A percentile compares a stretch with the other conserved stretches of the same genome.
Conservation (phyloP, 495 filamentous ascomycete genomes). For the Margaritispora aquatica region DNA sequence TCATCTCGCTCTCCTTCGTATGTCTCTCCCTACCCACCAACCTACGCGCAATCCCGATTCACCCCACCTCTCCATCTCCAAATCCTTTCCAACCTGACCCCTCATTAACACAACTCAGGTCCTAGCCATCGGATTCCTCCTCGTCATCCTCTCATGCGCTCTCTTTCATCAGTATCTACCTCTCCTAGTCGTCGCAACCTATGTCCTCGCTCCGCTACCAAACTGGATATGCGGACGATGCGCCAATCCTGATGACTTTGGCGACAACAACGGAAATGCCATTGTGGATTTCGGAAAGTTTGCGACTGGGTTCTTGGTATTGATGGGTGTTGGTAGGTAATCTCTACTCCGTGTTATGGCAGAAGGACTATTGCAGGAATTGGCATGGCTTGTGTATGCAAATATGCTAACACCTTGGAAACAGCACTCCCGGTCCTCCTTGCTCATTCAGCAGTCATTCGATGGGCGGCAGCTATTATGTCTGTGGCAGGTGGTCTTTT, state of each 20-base stretch:
- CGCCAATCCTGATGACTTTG: constrained; percentile 94
- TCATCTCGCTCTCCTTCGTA: constrained; percentile 97
- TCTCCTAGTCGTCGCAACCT: constrained; percentile 90
- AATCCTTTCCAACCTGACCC: not conserved
- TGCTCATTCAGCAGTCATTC: constrained; percentile 76
- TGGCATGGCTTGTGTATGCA: not conserved
- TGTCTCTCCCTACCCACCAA: constrained; percentile 18
- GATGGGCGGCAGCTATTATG: constrained; percentile 88
- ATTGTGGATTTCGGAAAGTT: constrained; percentile 90
- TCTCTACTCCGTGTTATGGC: too few species aligned
- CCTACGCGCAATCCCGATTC: not conserved
- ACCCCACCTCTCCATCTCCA: not conserved
- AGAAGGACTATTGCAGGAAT: not conserved
- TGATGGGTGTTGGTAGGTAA: constrained; percentile 91
- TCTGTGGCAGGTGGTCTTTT: constrained; percentile 84
- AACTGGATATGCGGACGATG: constrained; percentile 91
- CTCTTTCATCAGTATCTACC: constrained; percentile 91
- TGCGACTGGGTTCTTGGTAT: constrained; percentile 91
- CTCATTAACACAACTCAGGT: constrained; percentile 43
- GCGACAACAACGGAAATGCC: constrained; percentile 72
- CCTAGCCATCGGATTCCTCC: constrained; percentile 96
- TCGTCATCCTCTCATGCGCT: constrained; percentile 95
- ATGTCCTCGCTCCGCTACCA: constrained; percentile 86
- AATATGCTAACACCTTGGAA: constrained; percentile 1
- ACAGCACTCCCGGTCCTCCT: constrained; percentile 86